Base-by-base conservation (phyloP, 192 early-diverging fungal species). In the Coemansia brasiliensis region DNA sequence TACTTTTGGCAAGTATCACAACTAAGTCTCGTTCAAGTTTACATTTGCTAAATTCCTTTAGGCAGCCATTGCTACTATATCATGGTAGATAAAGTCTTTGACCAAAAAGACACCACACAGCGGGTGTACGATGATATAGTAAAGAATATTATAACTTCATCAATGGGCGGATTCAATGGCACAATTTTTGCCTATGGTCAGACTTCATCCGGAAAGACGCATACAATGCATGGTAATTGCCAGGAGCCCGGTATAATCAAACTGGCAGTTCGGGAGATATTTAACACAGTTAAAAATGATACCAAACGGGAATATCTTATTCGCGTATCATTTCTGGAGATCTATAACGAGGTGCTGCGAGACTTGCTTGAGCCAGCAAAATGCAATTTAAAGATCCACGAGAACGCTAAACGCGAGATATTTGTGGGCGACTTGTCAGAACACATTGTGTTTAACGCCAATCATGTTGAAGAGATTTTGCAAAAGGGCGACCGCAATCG, bases 171-270 rank as follows among this genome's bases (percentile, higher is more conserved):
- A 7, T 94, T 92, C 65, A 96, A 98, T 70, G 94, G 94, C 25
- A 96, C 95, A 3, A 92, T 98, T 3, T 98, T 98, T 83, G 94
- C 96, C 3, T 98, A 98, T 79, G 96, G 96, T 16, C 95, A 98
- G 71, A 99, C 96, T 8, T 90, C 94, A 6, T 91, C 89, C 8
- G 96, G 96, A 42, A 99, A 99, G 66, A 98, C 96, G 0, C 81
- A 83, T 55, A 79, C 81, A 10, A 90, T 90, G 89, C 75, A 84
- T 38, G 90, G 88, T 27, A 72, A 65, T 40, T 57, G 69, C 22
- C 59, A 74, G 20, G 84, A 88, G 52, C 83, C 82, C 8, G 90
- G 90, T 0, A 82, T 92, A 35, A 90, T 90, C 39, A 79, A 78
- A 39, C 80, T 84, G 27, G 84, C 90, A 5, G 84, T 89, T 21